A percentile compares a stretch with the other conserved stretches of the same genome.
Conservation (phyloP, 2,329 filamentous ascomycete genomes). For the Curvularia eragrostidis region DNA sequence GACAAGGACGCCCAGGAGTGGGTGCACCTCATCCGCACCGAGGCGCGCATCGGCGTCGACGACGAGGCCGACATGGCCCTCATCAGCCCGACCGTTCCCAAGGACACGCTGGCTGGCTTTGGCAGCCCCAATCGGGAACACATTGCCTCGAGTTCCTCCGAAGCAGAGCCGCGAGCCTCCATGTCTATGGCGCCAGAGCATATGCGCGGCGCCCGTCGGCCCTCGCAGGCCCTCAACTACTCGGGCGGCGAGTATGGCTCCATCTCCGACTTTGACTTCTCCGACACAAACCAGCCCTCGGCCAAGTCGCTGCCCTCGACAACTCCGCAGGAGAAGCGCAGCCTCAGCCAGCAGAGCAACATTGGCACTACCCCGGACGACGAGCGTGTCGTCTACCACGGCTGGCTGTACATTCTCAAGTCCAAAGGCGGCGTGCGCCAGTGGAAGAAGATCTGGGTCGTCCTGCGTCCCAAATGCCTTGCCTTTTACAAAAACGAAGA, state of each 20-base stretch:
- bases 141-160: constrained; percentile 55
- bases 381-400: constrained; percentile 92
- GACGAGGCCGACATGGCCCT: constrained; percentile 85
- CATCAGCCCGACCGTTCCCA: constrained; percentile 67
- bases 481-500: constrained; percentile 91
- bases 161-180: constrained; percentile 48
- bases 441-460: constrained; percentile 95
- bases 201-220: constrained; percentile 56
- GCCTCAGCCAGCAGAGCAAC: constrained; percentile 68
- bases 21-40: constrained; percentile 79
- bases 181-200: constrained; percentile 36
- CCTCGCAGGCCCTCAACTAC: constrained; percentile 68
- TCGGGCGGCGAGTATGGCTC: constrained; percentile 74
- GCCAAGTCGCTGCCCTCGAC: constrained; percentile 53
- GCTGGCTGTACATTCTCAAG: constrained; percentile 84
- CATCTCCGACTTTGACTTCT: constrained; percentile 89
- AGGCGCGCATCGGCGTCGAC: constrained; percentile 79
- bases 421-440: constrained; percentile 83
- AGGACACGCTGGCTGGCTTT: constrained; percentile 54
- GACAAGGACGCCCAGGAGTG: constrained; percentile 81
- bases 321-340: constrained; percentile 52
- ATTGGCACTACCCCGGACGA: constrained; percentile 62
- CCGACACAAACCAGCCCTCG: constrained; percentile 69
- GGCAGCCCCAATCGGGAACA: constrained; percentile 40
- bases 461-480: constrained; percentile 82